Percentiles rank a stretch among this genome's conserved stretches.
These are phyloP conservation scores for Orbilia quercus DNA, from an alignment of 2,329 filamentous ascomycete species.

Conservation along the genomic window DNA sequence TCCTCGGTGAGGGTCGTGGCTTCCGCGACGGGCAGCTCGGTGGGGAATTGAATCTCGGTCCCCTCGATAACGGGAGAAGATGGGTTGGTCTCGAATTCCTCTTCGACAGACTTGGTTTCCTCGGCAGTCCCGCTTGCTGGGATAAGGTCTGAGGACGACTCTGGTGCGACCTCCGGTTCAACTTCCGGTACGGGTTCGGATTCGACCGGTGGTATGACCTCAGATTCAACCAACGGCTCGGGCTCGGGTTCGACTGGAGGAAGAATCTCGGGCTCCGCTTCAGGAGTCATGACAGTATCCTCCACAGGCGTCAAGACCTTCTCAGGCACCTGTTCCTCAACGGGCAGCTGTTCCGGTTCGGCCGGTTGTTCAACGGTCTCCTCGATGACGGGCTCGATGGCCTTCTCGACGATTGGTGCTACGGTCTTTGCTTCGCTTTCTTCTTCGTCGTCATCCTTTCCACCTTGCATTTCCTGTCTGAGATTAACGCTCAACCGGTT, in stretches of 20 bases:
- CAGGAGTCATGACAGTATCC: conserved; percentile 33
- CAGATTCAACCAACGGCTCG: conserved; percentile 6
- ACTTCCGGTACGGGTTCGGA: conserved; percentile 15
- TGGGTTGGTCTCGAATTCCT: conserved; percentile 59
- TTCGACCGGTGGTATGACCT: too few species aligned
- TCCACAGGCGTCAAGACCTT: conserved; percentile 35
- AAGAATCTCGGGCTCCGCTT: conserved; percentile 18
- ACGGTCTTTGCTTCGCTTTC: conserved; percentile 36
- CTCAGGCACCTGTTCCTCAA: conserved; percentile 11
- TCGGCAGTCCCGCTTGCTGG: conserved; percentile 12
- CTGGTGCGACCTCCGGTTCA: conserved; percentile 4
- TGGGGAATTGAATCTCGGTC: conserved; percentile 54
- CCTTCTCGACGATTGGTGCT: conserved; percentile 41
- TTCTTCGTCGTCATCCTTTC: conserved; percentile 58
- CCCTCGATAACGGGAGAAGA: conserved; percentile 57
- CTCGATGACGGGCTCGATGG: conserved; percentile 8
- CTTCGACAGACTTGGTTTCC: conserved; percentile 50
- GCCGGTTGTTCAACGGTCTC: neutral
- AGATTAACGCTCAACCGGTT: conserved; percentile 59
- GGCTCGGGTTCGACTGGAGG: conserved; percentile 10
- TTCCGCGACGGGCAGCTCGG: conserved; percentile 57
- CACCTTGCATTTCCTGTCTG: conserved; percentile 59
- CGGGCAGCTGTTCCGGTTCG: neutral
- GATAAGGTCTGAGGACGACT: conserved; percentile 27
- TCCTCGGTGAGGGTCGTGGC: conserved; percentile 50